phyloP scores from a whole-genome alignment of 139 green algal genomes.

The Ettlia oleoabundans region DNA sequence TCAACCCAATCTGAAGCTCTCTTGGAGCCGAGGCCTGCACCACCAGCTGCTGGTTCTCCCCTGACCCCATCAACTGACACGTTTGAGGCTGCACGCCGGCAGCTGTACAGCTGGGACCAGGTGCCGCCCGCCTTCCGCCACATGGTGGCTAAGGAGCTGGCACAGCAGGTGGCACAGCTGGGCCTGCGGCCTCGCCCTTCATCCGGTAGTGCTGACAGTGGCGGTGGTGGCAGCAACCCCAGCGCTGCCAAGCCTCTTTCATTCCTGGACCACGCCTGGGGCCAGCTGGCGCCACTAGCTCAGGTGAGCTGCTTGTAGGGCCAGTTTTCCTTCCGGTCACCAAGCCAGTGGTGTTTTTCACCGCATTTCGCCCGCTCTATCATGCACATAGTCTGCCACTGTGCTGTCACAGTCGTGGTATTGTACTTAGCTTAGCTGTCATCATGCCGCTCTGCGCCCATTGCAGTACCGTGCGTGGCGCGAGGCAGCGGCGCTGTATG shows the following conservation, averaged over 20 bases:
- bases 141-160: background rate
- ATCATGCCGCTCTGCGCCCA: background rate
- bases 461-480: conserved; percentile 14
- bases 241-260: conserved; percentile 1
- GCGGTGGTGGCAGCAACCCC: too few species aligned
- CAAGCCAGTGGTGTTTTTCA: too few species aligned
- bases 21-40: background rate
- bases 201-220: background rate
- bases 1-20: background rate
- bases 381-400: too few species aligned
- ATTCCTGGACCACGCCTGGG: conserved; percentile 44
- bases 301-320: background rate
- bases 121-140: background rate
- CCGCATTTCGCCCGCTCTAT: too few species aligned
- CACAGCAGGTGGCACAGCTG: background rate
- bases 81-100: conserved; percentile 11
- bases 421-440: too few species aligned
- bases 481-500: conserved; percentile 7
- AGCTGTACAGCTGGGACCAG: conserved; percentile 32
- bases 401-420: too few species aligned
- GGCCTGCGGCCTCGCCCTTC: background rate
- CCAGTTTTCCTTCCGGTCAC: too few species aligned
- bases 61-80: background rate
- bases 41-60: background rate
- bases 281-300: conserved; percentile 19